Evolutionary conservation across 2,329 filamentous ascomycete genomes (phyloP).

Genomic region (Aspergillus neoniger): DNA sequence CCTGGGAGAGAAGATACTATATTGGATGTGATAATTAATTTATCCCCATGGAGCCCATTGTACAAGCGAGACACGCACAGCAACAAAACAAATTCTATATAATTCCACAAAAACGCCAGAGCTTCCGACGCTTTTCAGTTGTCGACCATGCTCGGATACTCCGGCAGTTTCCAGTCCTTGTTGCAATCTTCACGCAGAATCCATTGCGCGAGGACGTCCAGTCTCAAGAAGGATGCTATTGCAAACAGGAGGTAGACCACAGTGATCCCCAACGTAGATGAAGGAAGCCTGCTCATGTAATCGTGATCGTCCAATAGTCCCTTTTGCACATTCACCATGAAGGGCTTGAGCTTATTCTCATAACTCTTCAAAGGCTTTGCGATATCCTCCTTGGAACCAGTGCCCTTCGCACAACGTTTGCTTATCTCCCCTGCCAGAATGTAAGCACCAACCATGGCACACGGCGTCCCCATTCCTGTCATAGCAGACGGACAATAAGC

Average conservation of each 20-base stretch:
- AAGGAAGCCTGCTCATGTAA: conserved; percentile 25
- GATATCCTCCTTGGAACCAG: conserved; percentile 35
- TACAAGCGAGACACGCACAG: background rate
- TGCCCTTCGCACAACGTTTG: conserved; percentile 24
- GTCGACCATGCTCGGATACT: conserved; percentile 27
- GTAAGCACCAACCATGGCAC: conserved; percentile 49
- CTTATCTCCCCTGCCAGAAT: conserved; percentile 55
- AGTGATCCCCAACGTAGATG: conserved; percentile 34
- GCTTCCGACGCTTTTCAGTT: too few relatives aligned
- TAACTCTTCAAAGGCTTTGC: conserved; percentile 37
- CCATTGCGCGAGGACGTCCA: conserved; percentile 38
- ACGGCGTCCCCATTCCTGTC: conserved; percentile 40
- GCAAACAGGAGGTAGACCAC: conserved; percentile 35
- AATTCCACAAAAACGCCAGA: background rate
- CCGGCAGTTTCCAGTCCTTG: conserved; percentile 41
- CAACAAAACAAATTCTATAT: background rate
- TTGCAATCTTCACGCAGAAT: conserved; percentile 35
- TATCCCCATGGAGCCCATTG: too few relatives aligned
- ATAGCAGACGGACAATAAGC: conserved; percentile 35
- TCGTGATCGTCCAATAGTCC: conserved; percentile 4
- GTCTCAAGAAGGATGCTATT: conserved; percentile 34
- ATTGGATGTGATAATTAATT: too few relatives aligned
- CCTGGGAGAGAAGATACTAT: too few relatives aligned
- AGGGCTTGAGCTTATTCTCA: conserved; percentile 48
- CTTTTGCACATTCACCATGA: conserved; percentile 46